These are phyloP conservation scores for Raffaelea deltoideospora DNA, from an alignment of 2,329 filamentous ascomycete genomes.

Conservation along the genomic window DNA sequence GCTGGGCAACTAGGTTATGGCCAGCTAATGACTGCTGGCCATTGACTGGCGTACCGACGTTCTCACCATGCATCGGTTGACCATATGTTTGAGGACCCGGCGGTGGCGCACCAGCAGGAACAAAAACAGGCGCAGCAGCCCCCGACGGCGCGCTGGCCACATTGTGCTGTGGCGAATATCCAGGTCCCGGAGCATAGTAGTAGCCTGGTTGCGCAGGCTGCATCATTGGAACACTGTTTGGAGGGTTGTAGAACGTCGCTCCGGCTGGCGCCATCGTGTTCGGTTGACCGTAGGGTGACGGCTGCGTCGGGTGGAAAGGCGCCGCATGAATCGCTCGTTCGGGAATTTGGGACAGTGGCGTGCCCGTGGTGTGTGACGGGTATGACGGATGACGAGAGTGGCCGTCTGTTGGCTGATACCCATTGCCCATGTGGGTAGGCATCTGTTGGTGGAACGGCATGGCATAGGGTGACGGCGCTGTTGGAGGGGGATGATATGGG, in stretches of 20 bases:
- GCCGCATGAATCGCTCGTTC: conserved; percentile 84
- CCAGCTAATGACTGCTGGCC: conserved; percentile 38
- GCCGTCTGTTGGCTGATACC: conserved; percentile 28
- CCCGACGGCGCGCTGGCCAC: conserved; percentile 15
- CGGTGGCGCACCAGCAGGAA: conserved; percentile 34
- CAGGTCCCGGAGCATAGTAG: conserved; percentile 16
- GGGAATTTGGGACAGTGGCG: conserved; percentile 80
- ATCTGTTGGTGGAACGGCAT: conserved; percentile 75
- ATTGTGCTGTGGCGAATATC: conserved; percentile 15
- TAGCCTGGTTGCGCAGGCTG: conserved; percentile 31
- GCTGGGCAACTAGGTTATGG: conserved; percentile 54
- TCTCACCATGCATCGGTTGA: conserved; percentile 26
- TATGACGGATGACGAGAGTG: conserved; percentile 57
- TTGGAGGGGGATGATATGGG: too few species aligned
- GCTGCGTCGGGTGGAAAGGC: conserved; percentile 59
- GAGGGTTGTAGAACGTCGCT: too few species aligned
- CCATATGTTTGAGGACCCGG: conserved; percentile 19
- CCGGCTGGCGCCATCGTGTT: conserved; percentile 13
- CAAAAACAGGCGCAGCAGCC: conserved; percentile 38
- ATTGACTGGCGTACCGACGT: conserved; percentile 15
- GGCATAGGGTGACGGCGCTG: conserved; percentile 33
- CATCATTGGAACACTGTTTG: too few species aligned
- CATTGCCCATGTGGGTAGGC: conserved; percentile 53
- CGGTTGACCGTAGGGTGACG: conserved; percentile 35
- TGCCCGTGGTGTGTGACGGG: conserved; percentile 56